phyloP scores from a whole-genome alignment of 2,329 filamentous ascomycete genomes.

The Ascochyta koolunga region DNA sequence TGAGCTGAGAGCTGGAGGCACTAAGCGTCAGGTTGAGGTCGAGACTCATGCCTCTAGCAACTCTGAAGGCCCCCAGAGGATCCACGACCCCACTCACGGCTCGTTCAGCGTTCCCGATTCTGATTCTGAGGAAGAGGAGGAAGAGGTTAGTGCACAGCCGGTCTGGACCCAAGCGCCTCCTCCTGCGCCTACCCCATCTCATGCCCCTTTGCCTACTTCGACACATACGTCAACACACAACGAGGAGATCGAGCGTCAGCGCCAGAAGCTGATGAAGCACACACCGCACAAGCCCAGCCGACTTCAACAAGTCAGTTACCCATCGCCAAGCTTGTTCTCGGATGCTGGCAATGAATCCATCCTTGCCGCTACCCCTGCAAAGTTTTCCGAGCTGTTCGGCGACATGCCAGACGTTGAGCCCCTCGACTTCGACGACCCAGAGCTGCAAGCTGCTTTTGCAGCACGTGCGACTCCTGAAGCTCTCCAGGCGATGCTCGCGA shows the following conservation, averaged over 20 bases:
- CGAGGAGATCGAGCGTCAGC: slow-evolving; percentile 37
- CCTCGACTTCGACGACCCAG: slow-evolving; percentile 23
- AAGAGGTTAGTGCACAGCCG: slow-evolving; percentile 35
- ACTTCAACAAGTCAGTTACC: slow-evolving; percentile 41
- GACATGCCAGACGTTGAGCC: slow-evolving; percentile 28
- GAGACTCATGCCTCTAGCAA: slow-evolving; percentile 32
- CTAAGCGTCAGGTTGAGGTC: background rate
- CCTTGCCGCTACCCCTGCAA: slow-evolving; percentile 25
- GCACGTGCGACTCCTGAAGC: slow-evolving; percentile 11
- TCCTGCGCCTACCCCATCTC: slow-evolving; percentile 43
- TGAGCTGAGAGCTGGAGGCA: slow-evolving; percentile 5
- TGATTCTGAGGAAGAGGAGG: slow-evolving; percentile 30
- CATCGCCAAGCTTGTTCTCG: slow-evolving; percentile 38
- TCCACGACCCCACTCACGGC: slow-evolving; percentile 19
- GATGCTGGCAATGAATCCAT: slow-evolving; percentile 33
- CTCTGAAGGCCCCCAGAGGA: slow-evolving; percentile 1
- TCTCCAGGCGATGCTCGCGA: slow-evolving; percentile 20
- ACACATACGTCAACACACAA: background rate
- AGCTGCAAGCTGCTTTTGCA: slow-evolving; percentile 19
- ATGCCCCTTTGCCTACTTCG: slow-evolving; percentile 32
- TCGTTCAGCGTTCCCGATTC: slow-evolving; percentile 24
- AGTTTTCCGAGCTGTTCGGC: slow-evolving; percentile 19
- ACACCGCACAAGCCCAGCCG: slow-evolving; percentile 44
- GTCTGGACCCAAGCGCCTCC: slow-evolving; percentile 45
- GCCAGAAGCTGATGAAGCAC: slow-evolving; percentile 40